Evolutionary conservation across 495 filamentous ascomycete species (phyloP).

Genomic region (Delitschia confertaspora): DNA sequence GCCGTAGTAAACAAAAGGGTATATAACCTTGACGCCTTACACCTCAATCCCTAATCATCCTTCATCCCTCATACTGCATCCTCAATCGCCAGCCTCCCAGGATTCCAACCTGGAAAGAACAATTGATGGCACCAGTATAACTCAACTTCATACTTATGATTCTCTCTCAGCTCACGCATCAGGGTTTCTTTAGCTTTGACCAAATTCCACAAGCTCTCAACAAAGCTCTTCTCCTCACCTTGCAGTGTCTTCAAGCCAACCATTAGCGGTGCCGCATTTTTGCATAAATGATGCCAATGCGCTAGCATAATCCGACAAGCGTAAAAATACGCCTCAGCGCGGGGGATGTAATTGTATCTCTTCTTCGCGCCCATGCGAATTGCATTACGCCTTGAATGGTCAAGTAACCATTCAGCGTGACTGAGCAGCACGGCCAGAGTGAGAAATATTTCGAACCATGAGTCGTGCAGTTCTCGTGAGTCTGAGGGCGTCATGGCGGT

Average conservation of each 20-base stretch:
- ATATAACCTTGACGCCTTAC: too few relatives aligned
- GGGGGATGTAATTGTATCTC: conserved; percentile 15
- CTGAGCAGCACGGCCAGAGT: conserved; percentile 8
- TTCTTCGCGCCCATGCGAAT: conserved; percentile 5
- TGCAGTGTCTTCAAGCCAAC: too few relatives aligned
- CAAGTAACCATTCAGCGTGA: conserved; percentile 13
- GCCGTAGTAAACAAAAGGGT: too few relatives aligned
- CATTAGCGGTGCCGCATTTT: background rate
- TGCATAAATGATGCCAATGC: conserved; percentile 13
- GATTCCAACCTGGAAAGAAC: conserved; percentile 14
- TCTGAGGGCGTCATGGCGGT: conserved; percentile 2
- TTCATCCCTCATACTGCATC: too few relatives aligned
- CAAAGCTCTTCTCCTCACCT: too few relatives aligned
- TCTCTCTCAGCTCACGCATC: background rate
- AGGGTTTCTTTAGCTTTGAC: conserved; percentile 1
- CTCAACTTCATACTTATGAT: conserved; percentile 6
- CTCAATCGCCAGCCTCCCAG: background rate
- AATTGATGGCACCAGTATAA: conserved; percentile 18
- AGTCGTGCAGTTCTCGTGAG: background rate
- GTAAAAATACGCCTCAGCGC: conserved; percentile 11
- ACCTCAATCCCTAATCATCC: too few relatives aligned
- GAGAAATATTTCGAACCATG: conserved; percentile 17
- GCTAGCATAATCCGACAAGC: conserved; percentile 6
- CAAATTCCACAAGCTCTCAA: background rate
- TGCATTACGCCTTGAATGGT: conserved; percentile 13